Evolutionary conservation across 257 asterid genomes (phyloP).

Genomic region (Salvia hispanica): DNA sequence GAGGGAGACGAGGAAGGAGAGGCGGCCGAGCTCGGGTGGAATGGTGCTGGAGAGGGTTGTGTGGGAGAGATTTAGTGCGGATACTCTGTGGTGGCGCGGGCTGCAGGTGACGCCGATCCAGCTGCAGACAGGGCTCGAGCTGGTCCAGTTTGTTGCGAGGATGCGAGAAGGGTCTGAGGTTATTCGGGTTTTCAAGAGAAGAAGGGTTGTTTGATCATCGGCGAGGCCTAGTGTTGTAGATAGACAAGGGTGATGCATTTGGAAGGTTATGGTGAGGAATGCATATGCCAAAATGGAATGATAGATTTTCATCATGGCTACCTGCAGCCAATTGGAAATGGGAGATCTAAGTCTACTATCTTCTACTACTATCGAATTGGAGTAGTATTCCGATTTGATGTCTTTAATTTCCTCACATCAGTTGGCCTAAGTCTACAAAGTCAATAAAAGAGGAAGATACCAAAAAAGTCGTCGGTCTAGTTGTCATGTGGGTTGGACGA

Average conservation of each 20-base stretch:
- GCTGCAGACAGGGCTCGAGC: constrained; percentile 21
- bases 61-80: constrained; percentile 23
- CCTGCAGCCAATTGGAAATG: too few species aligned
- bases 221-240: not conserved
- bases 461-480: too few species aligned
- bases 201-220: constrained; percentile 28
- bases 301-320: not conserved
- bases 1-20: constrained; percentile 11
- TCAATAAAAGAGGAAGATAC: too few species aligned
- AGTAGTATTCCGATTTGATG: too few species aligned
- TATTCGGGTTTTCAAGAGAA: constrained; percentile 18
- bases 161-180: constrained; percentile 20
- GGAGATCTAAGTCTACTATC: too few species aligned
- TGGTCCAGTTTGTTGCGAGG: constrained; percentile 24
- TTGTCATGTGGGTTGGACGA: too few species aligned
- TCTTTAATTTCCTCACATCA: too few species aligned
- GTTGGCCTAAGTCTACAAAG: too few species aligned
- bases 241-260: not conserved
- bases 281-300: not conserved
- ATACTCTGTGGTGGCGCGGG: constrained; percentile 30
- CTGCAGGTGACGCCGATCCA: constrained; percentile 18
- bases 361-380: too few species aligned
- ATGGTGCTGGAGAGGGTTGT: constrained; percentile 22
- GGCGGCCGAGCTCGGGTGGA: constrained; percentile 29
- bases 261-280: constrained; percentile 13